Conservation (phyloP, 371 early-diverging fungal genomes). For the Apophysomyces sp. region DNA sequence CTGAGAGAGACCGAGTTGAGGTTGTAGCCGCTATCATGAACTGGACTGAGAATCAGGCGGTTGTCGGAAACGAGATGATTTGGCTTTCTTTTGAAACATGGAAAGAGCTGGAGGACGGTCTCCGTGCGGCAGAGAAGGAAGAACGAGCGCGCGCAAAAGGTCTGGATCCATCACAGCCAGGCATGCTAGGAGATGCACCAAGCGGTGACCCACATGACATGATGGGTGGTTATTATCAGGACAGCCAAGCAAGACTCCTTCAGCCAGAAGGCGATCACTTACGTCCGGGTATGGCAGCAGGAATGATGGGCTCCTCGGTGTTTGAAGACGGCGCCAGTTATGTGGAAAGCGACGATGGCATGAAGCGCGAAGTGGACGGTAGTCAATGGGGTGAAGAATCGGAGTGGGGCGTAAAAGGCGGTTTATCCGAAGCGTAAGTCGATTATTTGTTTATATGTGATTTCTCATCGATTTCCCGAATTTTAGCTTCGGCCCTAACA, state of each 20-base stretch:
- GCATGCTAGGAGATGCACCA: conserved; percentile 3
- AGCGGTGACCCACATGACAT: conserved; percentile 6
- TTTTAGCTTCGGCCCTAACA: conserved; percentile 50
- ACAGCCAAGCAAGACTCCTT: conserved; percentile 28
- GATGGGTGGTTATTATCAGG: conserved; percentile 28
- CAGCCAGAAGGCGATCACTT: conserved; percentile 22
- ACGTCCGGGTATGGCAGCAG: conserved; percentile 9
- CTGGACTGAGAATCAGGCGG: conserved; percentile 38
- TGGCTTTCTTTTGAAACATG: conserved; percentile 74
- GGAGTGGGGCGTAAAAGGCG: conserved; percentile 50
- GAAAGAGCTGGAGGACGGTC: conserved; percentile 77
- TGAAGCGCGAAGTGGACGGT: conserved; percentile 49
- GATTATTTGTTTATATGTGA: background rate
- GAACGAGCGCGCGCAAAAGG: conserved; percentile 55
- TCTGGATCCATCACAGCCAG: conserved; percentile 6
- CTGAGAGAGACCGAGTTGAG: conserved; percentile 40
- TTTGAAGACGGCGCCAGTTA: conserved; percentile 51
- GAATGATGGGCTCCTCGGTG: conserved; percentile 23
- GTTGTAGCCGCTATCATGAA: conserved; percentile 46
- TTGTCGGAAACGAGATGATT: conserved; percentile 62
- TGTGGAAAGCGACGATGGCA: conserved; percentile 45
- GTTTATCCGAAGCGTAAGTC: conserved; percentile 49
- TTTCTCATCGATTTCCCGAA: background rate
- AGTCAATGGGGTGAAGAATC: conserved; percentile 56
- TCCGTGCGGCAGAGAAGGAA: conserved; percentile 74